Evolutionary conservation across 2,329 filamentous ascomycete genomes (phyloP).

Genomic region (Remersonia thermophila): DNA sequence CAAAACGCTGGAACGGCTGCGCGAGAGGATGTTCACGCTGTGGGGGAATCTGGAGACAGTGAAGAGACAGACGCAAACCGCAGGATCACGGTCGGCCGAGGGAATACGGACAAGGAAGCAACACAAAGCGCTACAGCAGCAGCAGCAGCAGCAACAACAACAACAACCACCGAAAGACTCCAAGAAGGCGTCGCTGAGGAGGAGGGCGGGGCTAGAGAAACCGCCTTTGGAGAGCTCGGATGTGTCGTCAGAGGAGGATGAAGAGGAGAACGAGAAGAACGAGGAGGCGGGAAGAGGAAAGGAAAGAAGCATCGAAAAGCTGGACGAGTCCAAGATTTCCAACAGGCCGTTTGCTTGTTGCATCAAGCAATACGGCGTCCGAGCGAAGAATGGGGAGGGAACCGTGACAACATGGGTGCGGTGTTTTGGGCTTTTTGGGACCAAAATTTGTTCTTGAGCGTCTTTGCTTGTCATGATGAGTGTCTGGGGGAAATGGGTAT

Average conservation of each 20-base stretch:
- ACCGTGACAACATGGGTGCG: constrained; percentile 19
- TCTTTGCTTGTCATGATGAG: too few relatives aligned
- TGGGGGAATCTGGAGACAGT: constrained; percentile 79
- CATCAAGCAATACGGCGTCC: constrained; percentile 54
- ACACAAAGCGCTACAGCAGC: constrained; percentile 16
- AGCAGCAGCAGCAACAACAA: too few relatives aligned
- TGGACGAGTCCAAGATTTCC: constrained; percentile 18
- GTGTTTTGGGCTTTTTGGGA: constrained; percentile 18
- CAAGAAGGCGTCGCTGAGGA: not conserved
- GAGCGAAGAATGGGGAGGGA: constrained; percentile 25
- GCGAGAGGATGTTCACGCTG: constrained; percentile 60
- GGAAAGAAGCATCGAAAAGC: not conserved
- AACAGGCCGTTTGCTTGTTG: constrained; percentile 58
- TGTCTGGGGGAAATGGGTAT: too few relatives aligned
- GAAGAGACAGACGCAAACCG: constrained; percentile 31
- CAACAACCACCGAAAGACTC: too few relatives aligned
- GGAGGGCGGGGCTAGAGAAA: constrained; percentile 2
- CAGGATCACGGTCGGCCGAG: constrained; percentile 16
- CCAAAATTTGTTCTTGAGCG: constrained; percentile 13
- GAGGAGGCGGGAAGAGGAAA: constrained; percentile 9
- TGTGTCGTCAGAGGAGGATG: constrained; percentile 4
- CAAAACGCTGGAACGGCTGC: constrained; percentile 38
- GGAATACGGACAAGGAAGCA: not conserved
- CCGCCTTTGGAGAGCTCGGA: constrained; percentile 10
- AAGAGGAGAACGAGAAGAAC: constrained; percentile 7